A percentile compares a stretch with the other conserved stretches of the same genome.
Conservation (phyloP, 371 early-diverging fungal genomes). For the Mortierella sp. region DNA sequence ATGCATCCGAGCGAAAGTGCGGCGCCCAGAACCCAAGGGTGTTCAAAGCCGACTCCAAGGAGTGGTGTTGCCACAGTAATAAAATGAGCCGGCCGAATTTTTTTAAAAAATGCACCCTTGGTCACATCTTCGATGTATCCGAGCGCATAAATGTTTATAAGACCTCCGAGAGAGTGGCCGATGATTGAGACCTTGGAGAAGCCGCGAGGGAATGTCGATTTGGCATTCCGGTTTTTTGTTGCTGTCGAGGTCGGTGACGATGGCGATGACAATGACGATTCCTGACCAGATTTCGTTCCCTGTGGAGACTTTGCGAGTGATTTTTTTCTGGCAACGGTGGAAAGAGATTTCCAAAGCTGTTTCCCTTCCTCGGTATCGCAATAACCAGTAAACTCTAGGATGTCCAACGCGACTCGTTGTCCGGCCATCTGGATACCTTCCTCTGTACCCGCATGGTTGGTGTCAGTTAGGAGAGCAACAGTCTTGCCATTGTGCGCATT, state of each 20-base stretch:
- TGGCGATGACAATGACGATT: neutral
- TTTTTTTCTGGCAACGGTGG: constrained; percentile 8
- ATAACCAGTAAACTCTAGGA: constrained; percentile 53
- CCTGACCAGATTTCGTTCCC: neutral
- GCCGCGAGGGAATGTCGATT: constrained; percentile 28
- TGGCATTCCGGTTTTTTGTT: neutral
- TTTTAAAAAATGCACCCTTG: constrained; percentile 49
- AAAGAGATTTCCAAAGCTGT: constrained; percentile 6
- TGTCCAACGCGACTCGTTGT: constrained; percentile 48
- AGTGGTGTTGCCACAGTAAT: constrained; percentile 57
- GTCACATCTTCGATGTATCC: constrained; percentile 58
- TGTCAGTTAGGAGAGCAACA: constrained; percentile 52
- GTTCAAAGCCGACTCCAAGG: constrained; percentile 56
- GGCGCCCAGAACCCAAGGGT: constrained; percentile 55
- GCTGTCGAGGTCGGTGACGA: constrained; percentile 2
- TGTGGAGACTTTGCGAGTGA: constrained; percentile 6
- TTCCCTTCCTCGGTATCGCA: constrained; percentile 40
- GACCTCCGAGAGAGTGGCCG: constrained; percentile 60
- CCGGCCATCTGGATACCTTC: constrained; percentile 60
- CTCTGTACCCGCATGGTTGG: constrained; percentile 57
- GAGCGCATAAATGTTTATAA: constrained; percentile 57
- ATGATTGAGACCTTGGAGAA: constrained; percentile 56
- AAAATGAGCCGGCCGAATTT: constrained; percentile 52
- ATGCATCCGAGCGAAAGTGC: constrained; percentile 43
- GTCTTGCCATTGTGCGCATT: constrained; percentile 31